A percentile compares a stretch with the other conserved stretches of the same genome.
These are phyloP conservation scores for Claviceps lovelessii DNA, from an alignment of 2,329 filamentous ascomycete species.

Conservation along the genomic window DNA sequence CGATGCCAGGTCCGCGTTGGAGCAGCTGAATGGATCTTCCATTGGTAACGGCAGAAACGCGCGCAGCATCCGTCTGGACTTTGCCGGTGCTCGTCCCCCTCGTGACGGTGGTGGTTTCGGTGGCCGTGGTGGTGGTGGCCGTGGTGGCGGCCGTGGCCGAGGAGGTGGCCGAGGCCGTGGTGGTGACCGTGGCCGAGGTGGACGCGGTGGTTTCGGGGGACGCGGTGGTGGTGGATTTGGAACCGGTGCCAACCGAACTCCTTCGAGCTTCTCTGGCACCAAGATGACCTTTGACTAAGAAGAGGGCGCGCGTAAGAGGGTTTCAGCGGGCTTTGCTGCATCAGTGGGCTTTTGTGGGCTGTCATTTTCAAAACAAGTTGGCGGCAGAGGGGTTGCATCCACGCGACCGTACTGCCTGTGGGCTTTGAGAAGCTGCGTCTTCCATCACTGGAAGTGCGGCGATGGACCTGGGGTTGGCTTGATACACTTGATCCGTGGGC, in stretches of 20 bases:
- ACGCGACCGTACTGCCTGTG: slow-evolving; percentile 19
- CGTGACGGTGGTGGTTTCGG: slow-evolving; percentile 40
- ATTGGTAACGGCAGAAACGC: slow-evolving; percentile 52
- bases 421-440: slow-evolving; percentile 40
- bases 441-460: slow-evolving; percentile 27
- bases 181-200: slow-evolving; percentile 26
- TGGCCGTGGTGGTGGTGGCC: slow-evolving; percentile 37
- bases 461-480: slow-evolving; percentile 45
- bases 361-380: slow-evolving; percentile 35
- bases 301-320: slow-evolving; percentile 24
- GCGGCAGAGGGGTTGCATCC: slow-evolving; percentile 13
- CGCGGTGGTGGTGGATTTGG: slow-evolving; percentile 39
- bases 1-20: slow-evolving; percentile 63
- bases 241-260: slow-evolving; percentile 30
- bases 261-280: slow-evolving; percentile 46
- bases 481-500: slow-evolving; percentile 24
- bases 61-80: slow-evolving; percentile 73
- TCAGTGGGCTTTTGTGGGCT: slow-evolving; percentile 37
- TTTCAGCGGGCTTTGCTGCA: slow-evolving; percentile 27
- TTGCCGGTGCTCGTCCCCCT: slow-evolving; percentile 50
- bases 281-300: slow-evolving; percentile 56
- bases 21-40: slow-evolving; percentile 51
- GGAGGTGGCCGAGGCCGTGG: slow-evolving; percentile 23
- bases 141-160: slow-evolving; percentile 27
- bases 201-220: slow-evolving; percentile 27